Evolutionary conservation across 441 rosid genomes (phyloP), one percentile per base, ranked within the genome.

Genomic region (Theobroma grandiflorum): DNA sequence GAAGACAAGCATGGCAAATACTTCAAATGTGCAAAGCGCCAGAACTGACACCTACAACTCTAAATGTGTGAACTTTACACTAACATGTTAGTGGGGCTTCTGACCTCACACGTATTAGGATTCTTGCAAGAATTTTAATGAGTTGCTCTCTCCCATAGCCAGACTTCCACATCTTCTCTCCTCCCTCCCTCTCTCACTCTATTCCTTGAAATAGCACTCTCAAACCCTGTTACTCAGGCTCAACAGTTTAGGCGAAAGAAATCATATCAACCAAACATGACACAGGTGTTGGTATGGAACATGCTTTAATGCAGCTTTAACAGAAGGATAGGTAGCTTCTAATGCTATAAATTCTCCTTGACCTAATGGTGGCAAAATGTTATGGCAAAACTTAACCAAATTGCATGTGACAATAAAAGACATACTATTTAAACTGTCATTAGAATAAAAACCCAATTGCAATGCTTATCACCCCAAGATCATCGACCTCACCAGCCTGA

Each of bases 41-140:
- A n/a, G 45, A 72, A 72, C 33, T 72, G 16, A 43, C 45, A 52
- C 62, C 18, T 33, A 35, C 18, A 49, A 70, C 61, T 70, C 59
- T 31, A 49, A 8, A 18, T 52, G 9, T 52, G 26, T 3, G 8
- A 53, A 11, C 10, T 58, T 20, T 58, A 58, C 35, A 20, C 14
- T 20, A 22, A 58, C 35, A 20, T 58, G 35, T 22, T 50, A 55
- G 14, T 37, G 50, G 55, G 6, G 12, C 49, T 9, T 37, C 49
- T 57, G 20, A 57, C 18, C 55, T 70, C 77, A 20, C 8, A 14
- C 26, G 57, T 73, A 22, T 65, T 40, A 38, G 52, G 66, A 7
- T 57, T 55, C 40, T 47, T 6, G 35, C 12, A 49, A 31, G 7
- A 50, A 31, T 15, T 50, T 50, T 35, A 71, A 71, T 9, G 3